Evolutionary conservation across 139 green algal genomes (phyloP).

Genomic region (Pseudopediastrum boryanum): DNA sequence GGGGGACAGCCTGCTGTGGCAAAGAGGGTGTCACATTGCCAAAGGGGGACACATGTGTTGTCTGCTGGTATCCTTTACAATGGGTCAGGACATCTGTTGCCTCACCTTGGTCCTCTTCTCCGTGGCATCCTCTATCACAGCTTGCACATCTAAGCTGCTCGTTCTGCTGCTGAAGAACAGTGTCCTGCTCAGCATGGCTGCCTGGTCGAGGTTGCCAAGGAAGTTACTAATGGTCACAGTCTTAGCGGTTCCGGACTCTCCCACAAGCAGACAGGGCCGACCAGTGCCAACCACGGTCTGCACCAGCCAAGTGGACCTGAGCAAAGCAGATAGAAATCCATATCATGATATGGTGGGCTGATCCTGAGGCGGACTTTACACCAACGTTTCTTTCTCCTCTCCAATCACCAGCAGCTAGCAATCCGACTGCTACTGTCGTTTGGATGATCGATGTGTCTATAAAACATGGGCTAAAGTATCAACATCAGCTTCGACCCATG

Average conservation of each 20-base stretch:
- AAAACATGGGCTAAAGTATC: too few relatives aligned
- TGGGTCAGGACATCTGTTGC: not conserved
- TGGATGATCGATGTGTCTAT: too few relatives aligned
- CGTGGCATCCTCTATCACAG: constrained; percentile 73
- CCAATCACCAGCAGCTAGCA: too few relatives aligned
- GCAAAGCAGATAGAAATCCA: too few relatives aligned
- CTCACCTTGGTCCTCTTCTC: constrained; percentile 87
- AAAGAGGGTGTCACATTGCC: too few relatives aligned
- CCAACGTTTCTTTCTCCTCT: too few relatives aligned
- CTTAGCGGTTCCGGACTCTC: constrained; percentile 71
- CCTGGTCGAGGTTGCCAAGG: constrained; percentile 55
- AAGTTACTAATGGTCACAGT: constrained; percentile 87
- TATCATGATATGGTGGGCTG: too few relatives aligned
- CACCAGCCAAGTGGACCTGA: constrained; percentile 79
- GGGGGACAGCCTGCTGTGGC: too few relatives aligned
- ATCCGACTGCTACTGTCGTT: too few relatives aligned
- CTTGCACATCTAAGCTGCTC: constrained; percentile 82
- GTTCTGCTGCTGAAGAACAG: constrained; percentile 94
- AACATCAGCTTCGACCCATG: too few relatives aligned
- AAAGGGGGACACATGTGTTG: too few relatives aligned
- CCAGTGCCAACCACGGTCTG: constrained; percentile 80
- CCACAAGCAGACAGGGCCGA: constrained; percentile 33
- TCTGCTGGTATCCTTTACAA: not conserved
- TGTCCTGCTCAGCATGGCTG: constrained; percentile 65
- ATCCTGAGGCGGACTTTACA: too few relatives aligned